A percentile compares a stretch with the other conserved stretches of the same genome.
Evolutionary conservation across 305 asterid genomes (phyloP).

Genomic region (Ilex paraguariensis): DNA sequence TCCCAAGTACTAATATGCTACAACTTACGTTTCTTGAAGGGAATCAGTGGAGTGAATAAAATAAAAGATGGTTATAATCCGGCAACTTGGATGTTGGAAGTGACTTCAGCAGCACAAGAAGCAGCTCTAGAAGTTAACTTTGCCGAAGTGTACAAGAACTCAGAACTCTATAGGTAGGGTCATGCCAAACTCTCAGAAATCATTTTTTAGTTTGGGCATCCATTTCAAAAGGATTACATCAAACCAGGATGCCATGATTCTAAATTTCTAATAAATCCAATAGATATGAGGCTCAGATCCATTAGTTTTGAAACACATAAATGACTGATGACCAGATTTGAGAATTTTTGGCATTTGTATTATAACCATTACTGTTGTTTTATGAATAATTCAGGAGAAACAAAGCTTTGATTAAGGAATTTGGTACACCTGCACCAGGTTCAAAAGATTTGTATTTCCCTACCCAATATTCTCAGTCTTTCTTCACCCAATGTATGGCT

Average conservation of each 20-base stretch:
- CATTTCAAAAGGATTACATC: too few relatives aligned
- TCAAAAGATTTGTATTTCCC: slow-evolving; percentile 54
- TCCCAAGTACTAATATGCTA: too few relatives aligned
- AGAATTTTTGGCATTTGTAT: background rate
- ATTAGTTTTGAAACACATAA: too few relatives aligned
- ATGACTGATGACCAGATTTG: too few relatives aligned
- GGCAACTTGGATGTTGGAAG: slow-evolving; percentile 96
- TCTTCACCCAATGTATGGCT: slow-evolving; percentile 61
- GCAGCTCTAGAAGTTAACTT: slow-evolving; percentile 57
- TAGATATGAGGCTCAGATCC: too few relatives aligned
- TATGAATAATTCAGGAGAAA: slow-evolving; percentile 52
- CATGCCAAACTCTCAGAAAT: background rate
- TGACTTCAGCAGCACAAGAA: slow-evolving; percentile 71
- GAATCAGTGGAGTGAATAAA: slow-evolving; percentile 43
- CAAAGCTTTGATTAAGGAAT: slow-evolving; percentile 60
- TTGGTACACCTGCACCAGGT: slow-evolving; percentile 55
- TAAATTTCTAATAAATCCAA: too few relatives aligned
- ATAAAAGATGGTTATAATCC: slow-evolving; percentile 84
- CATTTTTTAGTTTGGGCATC: too few relatives aligned
- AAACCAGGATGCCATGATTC: too few relatives aligned
- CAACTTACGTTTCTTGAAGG: slow-evolving; percentile 20
- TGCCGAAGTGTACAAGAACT: slow-evolving; percentile 58
- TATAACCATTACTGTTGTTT: background rate
- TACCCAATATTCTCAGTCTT: slow-evolving; percentile 58
- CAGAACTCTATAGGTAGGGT: slow-evolving; percentile 57